Evolutionary conservation across 108 stramenopile genomes (phyloP).

Genomic region (Bacterosira constricta): DNA sequence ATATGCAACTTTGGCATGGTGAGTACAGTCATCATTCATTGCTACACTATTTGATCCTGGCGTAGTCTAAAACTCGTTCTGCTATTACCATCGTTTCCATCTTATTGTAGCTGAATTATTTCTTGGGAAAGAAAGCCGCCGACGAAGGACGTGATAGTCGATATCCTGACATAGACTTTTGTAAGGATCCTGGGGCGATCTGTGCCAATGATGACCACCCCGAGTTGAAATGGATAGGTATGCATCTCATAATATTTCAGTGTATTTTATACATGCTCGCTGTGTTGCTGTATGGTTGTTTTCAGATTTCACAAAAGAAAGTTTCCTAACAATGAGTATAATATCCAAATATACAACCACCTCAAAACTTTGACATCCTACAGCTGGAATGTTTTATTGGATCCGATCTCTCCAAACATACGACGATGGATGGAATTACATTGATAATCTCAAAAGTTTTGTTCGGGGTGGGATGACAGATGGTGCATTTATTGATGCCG

Average conservation of each 20-base stretch:
- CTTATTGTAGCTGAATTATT: no score
- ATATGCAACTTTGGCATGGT: constrained; percentile 35
- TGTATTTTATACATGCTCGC: no score
- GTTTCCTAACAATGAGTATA: no score
- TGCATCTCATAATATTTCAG: no score
- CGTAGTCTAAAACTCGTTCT: no score
- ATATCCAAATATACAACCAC: neutral
- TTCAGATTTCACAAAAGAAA: no score
- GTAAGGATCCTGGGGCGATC: constrained; percentile 29
- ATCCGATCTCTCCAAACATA: constrained; percentile 29
- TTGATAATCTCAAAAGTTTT: constrained; percentile 29
- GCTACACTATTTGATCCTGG: no score
- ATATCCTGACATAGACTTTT: constrained; percentile 43
- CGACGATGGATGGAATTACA: constrained; percentile 41
- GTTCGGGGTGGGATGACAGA: constrained; percentile 26
- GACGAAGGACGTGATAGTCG: constrained; percentile 27
- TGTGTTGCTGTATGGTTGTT: no score
- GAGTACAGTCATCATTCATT: no score
- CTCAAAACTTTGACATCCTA: neutral
- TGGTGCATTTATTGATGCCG: constrained; percentile 40
- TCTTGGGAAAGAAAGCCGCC: constrained; percentile 26
- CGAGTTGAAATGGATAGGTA: constrained; percentile 48
- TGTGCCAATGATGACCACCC: constrained; percentile 18
- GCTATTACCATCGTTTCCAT: no score
- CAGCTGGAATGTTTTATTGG: constrained; percentile 50